Base-by-base conservation (phyloP, 139 green algal genomes). In the Coccomyxa sp. region DNA sequence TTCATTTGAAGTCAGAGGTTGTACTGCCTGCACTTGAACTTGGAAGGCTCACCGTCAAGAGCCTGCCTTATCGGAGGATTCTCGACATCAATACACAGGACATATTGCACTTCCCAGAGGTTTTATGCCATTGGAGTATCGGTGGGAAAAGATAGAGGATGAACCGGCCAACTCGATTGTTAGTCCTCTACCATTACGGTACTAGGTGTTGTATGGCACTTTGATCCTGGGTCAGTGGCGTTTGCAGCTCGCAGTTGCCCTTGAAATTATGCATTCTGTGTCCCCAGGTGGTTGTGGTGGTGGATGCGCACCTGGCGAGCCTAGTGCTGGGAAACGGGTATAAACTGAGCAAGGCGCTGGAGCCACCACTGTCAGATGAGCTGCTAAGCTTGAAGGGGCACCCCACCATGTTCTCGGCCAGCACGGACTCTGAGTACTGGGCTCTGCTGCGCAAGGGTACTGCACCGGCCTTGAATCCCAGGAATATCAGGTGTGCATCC, bases 401-500 rank as follows among this genome's bases (percentile, higher is more conserved):
- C 76, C 30, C 31, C 31, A 80, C 31, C 13, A 21, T 80, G 76
- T 80, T 80, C 76, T 80, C 76, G 9, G 31, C 76, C 28, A 38
- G 60, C 76, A 80, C 76, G 21, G 28, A 60, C 32, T 59, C 31
- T 25, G 31, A 59, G 4, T 60, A 60, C 31, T 80, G 76, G 76
- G 21, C 59, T 4, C 76, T 80, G 17, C 21, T 80, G 21, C 31
- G 76, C 31, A 80, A 80, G 32, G 76, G 76, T 15, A 60, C 31
- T 66, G 31, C 31, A 3, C 21, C 31, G 27, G 76, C 76, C 1
- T 80, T 80, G 15, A 14, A 25, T 31, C 31, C 30, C 76, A 80
- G 21, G 14, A 80, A 80, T 15, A 80, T 80, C 76, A 80, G 32
- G 76, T 80, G 31, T 21, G 74, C 25, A 51, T 51, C 38, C 38